Conservation (phyloP, 495 filamentous ascomycete species). For the Xylaria bambusicola region DNA sequence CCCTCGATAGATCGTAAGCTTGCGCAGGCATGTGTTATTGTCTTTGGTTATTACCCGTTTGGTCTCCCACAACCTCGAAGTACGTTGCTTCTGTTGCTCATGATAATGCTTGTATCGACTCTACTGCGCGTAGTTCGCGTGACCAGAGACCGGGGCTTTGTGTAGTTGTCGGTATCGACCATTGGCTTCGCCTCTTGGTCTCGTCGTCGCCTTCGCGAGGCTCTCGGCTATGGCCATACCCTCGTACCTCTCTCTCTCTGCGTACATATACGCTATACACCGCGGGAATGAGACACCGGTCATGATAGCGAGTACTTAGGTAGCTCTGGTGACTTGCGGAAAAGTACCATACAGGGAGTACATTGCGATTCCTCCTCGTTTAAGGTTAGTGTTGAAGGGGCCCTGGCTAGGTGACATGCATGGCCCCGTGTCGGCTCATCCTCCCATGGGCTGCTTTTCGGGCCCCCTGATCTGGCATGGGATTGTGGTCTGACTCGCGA, state of each 20-base stretch:
- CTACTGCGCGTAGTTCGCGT: too few species aligned
- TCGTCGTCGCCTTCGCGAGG: not conserved
- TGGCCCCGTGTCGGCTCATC: constrained; percentile 37
- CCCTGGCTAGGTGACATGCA: constrained; percentile 32
- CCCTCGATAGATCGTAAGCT: constrained; percentile 14
- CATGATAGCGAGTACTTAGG: too few species aligned
- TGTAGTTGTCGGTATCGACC: too few species aligned
- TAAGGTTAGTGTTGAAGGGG: constrained; percentile 13
- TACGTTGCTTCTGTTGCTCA: too few species aligned
- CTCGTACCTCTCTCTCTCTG: not conserved
- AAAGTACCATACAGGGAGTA: constrained; percentile 22
- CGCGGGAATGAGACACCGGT: too few species aligned
- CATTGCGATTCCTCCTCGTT: constrained; percentile 15
- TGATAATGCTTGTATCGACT: too few species aligned
- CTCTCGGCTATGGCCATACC: not conserved
- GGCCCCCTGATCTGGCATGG: constrained; percentile 25
- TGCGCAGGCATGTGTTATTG: too few species aligned
- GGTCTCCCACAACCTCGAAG: too few species aligned
- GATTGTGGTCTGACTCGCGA: constrained; percentile 36
- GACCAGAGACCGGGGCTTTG: too few species aligned
- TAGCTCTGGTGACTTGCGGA: constrained; percentile 13
- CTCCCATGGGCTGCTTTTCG: constrained; percentile 29
- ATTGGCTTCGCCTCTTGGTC: not conserved
- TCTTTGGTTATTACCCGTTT: too few species aligned
- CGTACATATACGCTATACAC: too few species aligned